phyloP scores from a whole-genome alignment of 2,329 filamentous ascomycete species.

The Botrytis byssoidea region DNA sequence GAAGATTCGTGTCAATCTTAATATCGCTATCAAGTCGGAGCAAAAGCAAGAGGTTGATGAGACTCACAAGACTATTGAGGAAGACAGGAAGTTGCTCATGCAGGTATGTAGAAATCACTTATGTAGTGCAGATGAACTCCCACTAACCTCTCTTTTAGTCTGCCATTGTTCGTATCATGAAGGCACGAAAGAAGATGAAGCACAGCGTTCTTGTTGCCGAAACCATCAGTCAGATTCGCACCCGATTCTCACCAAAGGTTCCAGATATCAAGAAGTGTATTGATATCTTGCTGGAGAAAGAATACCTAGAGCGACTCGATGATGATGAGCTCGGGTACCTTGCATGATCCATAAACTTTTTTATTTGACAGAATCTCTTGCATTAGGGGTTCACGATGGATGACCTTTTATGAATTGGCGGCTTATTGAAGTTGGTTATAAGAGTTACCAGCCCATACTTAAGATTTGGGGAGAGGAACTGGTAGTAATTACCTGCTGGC shows the following conservation, averaged over 20 bases:
- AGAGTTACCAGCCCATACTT: conserved; percentile 8
- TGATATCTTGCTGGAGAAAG: conserved; percentile 96
- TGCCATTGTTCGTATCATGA: conserved; percentile 99
- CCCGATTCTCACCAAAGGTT: conserved; percentile 88
- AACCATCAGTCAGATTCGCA: conserved; percentile 92
- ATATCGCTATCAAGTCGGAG: conserved; percentile 91
- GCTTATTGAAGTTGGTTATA: conserved; percentile 16
- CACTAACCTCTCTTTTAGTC: conserved; percentile 59
- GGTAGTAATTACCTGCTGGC: conserved; percentile 9
- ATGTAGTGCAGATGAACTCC: conserved; percentile 17
- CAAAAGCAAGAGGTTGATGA: conserved; percentile 95
- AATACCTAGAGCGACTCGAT: conserved; percentile 94
- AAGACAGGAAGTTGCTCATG: conserved; percentile 92
- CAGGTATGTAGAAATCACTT: conserved; percentile 64
- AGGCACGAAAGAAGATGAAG: conserved; percentile 98
- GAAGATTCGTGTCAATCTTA: conserved; percentile 96
- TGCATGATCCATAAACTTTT: conserved; percentile 56
- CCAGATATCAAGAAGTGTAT: conserved; percentile 99
- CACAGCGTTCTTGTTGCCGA: conserved; percentile 91
- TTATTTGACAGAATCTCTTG: conserved; percentile 6
- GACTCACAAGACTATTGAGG: conserved; percentile 99
- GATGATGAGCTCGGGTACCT: conserved; percentile 94
- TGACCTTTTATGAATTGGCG: conserved; percentile 18
- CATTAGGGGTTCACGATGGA: conserved; percentile 1
- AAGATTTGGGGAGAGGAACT: conserved; percentile 1